Evolutionary conservation across 192 early-diverging fungal species (phyloP), one percentile per base, ranked within the genome.

Genomic region (Geosiphon pyriformis): DNA sequence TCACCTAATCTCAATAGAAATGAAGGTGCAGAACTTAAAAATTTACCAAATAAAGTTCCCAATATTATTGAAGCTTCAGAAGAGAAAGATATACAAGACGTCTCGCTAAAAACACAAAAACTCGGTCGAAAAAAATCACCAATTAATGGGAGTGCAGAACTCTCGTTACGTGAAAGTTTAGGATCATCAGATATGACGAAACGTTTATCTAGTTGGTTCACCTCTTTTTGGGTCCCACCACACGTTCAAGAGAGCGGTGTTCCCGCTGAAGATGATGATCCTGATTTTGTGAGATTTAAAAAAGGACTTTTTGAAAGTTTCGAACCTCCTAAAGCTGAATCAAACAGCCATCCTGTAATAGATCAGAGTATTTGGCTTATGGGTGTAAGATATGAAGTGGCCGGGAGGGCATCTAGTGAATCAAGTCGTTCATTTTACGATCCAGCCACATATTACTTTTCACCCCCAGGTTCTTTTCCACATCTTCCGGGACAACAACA

Each of bases 351-450:
- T 18, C 11, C 8, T 42, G 8, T 20, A 11, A 60, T 35, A 29
- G 59, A 60, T 60, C 34, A 34, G 34, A 35, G 31, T 26, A 61
- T 61, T 61, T 74, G 74, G 74, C 52, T 75, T 10, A 53, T 77
- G 49, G 76, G 76, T 27, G 53, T 61, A 8, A 18, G 59, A 12
- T 77, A 77, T 35, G 67, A 74, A 59, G 26, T 67, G 52, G 54
- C 62, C 22, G 61, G 61, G 30, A 62, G 30, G 1, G 18, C 11
- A 27, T 61, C 60, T n/a, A 59, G 58, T 23, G 33, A 59, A 22
- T 35, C 6, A 31, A 35, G 32, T 35, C 27, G 33, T 37, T 8
- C 17, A 35, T 35, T 35, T 22, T 51, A 47, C 32, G n/a, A 49
- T 20, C 37, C 12, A 50, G 4, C 27, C 29, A 34, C 10, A 29